phyloP scores from a whole-genome alignment of 345 rosid genomes.

The Eucalyptus grandis region DNA sequence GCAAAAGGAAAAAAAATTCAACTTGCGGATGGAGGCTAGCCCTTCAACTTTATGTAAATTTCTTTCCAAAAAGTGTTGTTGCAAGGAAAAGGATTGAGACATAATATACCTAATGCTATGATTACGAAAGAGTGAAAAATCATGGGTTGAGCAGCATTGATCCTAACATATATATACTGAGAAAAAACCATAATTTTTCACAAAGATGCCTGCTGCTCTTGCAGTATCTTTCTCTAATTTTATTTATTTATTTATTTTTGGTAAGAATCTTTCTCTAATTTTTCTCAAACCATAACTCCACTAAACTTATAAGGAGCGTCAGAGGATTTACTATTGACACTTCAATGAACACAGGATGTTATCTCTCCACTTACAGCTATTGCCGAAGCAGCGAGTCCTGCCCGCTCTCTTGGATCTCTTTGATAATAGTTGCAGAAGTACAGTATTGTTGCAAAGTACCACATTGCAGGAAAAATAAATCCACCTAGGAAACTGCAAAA shows the following conservation, averaged over 20 bases:
- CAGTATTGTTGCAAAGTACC: slow-evolving; percentile 74
- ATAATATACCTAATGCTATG: neutral
- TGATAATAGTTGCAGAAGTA: slow-evolving; percentile 76
- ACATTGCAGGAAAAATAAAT: slow-evolving; percentile 59
- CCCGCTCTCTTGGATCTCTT: slow-evolving; percentile 88
- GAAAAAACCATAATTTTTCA: neutral
- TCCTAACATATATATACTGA: neutral
- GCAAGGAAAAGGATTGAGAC: neutral
- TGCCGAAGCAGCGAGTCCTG: slow-evolving; percentile 93
- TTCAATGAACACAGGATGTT: neutral
- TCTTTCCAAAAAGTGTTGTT: neutral
- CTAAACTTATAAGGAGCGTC: neutral
- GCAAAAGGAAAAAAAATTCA: neutral
- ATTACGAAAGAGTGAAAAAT: neutral
- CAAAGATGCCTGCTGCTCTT: neutral
- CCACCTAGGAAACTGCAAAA: slow-evolving; percentile 65
- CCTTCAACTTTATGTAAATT: neutral
- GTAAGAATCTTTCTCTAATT: neutral
- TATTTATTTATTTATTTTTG: too few species aligned
- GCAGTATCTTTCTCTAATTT: neutral
- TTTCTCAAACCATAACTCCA: neutral
- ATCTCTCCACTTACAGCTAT: slow-evolving; percentile 60
- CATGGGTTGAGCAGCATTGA: neutral
- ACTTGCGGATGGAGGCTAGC: neutral
- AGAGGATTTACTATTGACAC: neutral